Evolutionary conservation across 2,329 filamentous ascomycete genomes (phyloP).

Genomic region (Penicillium sclerotiorum): DNA sequence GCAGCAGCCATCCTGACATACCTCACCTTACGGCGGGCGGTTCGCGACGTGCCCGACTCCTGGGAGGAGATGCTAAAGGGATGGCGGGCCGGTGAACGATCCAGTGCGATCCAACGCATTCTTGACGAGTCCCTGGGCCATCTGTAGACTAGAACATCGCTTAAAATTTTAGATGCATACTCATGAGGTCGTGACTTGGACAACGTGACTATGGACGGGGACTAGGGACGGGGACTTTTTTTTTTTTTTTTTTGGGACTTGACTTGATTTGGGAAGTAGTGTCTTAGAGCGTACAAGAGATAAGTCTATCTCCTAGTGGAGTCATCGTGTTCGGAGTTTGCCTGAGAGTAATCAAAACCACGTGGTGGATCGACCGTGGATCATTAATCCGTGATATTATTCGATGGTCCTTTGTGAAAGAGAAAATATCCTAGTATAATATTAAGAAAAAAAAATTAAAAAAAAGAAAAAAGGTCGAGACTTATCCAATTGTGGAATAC

Average conservation of each 20-base stretch:
- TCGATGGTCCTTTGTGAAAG: not conserved
- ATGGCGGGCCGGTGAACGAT: conserved; percentile 46
- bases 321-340: no score
- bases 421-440: no score
- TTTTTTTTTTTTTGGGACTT: no score
- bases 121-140: conserved; percentile 35
- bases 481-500: no score
- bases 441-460: no score
- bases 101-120: conserved; percentile 37
- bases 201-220: no score
- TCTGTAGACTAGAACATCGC: not conserved
- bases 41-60: conserved; percentile 17
- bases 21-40: conserved; percentile 29
- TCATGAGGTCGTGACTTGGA: no score
- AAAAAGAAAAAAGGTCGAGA: no score
- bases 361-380: conserved; percentile 7
- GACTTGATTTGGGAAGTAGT: not conserved
- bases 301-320: no score
- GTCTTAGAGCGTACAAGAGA: no score
- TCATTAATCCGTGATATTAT: not conserved
- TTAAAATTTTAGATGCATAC: not conserved
- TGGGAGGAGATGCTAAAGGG: conserved; percentile 26
- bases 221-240: no score
- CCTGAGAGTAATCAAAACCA: no score
- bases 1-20: conserved; percentile 40